These are phyloP conservation scores for Lactarius hatsudake DNA, from an alignment of 768 basidiomycete species.

Conservation along the genomic window DNA sequence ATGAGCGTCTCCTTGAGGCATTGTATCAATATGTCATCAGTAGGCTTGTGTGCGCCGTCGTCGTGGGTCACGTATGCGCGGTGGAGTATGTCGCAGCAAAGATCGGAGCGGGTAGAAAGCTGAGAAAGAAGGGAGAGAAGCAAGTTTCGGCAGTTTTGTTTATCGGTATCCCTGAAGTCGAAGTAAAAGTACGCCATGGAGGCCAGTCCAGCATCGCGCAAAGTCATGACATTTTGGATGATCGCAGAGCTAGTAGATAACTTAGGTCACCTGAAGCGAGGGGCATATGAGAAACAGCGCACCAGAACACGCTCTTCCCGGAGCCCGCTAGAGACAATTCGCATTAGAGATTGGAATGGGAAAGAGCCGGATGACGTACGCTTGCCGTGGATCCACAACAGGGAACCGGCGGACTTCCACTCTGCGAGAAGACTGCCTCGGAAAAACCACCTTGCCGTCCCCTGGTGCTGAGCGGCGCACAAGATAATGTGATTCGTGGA, in stretches of 20 bases:
- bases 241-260: not conserved
- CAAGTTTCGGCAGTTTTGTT: not conserved
- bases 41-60: not conserved
- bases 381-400: not conserved
- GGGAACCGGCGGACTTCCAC: not conserved
- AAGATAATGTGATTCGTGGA: not conserved
- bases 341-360: not conserved
- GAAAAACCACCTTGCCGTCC: not conserved
- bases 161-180: not conserved
- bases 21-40: not conserved
- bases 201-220: not conserved
- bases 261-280: not conserved
- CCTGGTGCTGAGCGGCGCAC: not conserved
- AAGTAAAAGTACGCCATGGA: not conserved
- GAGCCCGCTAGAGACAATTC: not conserved
- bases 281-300: too few species aligned
- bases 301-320: not conserved
- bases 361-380: not conserved
- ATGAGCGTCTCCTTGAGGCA: not conserved
- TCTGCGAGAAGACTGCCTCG: not conserved
- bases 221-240: not conserved
- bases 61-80: not conserved
- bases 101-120: not conserved
- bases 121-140: not conserved
- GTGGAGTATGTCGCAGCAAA: not conserved